These are phyloP conservation scores for Verbascum thapsus DNA, from an alignment of 257 asterid genomes.

Conservation along the genomic window DNA sequence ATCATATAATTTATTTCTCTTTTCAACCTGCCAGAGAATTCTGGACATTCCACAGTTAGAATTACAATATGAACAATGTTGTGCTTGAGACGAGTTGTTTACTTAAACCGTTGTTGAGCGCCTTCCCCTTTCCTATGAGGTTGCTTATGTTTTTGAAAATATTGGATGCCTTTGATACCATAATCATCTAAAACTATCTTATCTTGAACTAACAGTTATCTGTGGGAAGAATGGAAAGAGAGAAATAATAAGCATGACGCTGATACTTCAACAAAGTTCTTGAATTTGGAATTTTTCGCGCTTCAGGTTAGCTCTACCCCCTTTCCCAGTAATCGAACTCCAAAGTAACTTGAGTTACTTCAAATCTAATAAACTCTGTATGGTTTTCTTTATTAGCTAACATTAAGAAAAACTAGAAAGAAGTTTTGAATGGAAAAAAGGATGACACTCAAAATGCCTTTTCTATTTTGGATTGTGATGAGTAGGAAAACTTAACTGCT, in stretches of 20 bases:
- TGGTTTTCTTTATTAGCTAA: neutral
- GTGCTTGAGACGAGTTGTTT: constrained; percentile 19
- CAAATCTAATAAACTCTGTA: neutral
- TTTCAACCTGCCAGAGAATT: neutral
- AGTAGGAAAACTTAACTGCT: neutral
- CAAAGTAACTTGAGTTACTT: constrained; percentile 1
- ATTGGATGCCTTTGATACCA: constrained; percentile 21
- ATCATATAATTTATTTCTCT: neutral
- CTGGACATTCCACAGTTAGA: neutral
- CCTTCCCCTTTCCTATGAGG: constrained; percentile 1
- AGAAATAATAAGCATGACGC: constrained; percentile 40
- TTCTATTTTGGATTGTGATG: constrained; percentile 3
- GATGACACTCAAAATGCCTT: constrained; percentile 7
- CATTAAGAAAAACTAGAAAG: neutral
- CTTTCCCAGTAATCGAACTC: neutral
- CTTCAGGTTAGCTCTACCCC: constrained; percentile 56
- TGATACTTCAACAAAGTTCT: constrained; percentile 50
- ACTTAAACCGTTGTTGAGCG: neutral
- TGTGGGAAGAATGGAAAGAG: constrained; percentile 85
- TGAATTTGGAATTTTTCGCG: constrained; percentile 46
- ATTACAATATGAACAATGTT: neutral
- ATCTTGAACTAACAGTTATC: constrained; percentile 59
- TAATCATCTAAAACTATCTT: constrained; percentile 22
- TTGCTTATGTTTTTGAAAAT: constrained; percentile 25
- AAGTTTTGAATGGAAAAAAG: constrained; percentile 17